Base-by-base conservation (phyloP, 768 basidiomycete genomes). In the Crassisporium funariophilum region DNA sequence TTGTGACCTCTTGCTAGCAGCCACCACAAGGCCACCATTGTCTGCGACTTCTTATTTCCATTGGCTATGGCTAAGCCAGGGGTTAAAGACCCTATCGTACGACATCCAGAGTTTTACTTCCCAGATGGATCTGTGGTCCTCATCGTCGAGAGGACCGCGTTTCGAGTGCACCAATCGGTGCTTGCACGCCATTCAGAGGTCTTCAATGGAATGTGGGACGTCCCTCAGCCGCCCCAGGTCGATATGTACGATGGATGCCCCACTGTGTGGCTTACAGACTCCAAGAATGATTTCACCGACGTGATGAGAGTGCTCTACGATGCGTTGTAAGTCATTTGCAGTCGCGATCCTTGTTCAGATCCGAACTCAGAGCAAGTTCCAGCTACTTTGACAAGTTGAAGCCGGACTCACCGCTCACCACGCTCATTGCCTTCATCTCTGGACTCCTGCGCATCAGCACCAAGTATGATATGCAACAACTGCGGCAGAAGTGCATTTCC, bases 361-460 rank as follows among this genome's bases (percentile, higher is more conserved):
- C 24, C 35, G 19, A 31, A 43, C 21, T 35, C n/a, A 22, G 34
- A 27, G 36, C 22, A 47, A 38, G 38, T 24, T 43, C 47, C 35
- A 75, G 72, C 38, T 60, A 71, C 44, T 75, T 75, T 38, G 73
- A 75, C 41, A 61, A 58, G 11, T 61, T 75, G 17, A 50, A 61
- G 10, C 47, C 61, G 1, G 64, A 70, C 20, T 65, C 67, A 2
- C 62, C 61, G 25, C 52, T 75, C 12, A 57, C 58, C 29, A 55
- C 62, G 3, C 63, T 74, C 25, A 70, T 78, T 23, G 65, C 44
- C 13, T 71, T 71, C 42, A 67, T 76, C 45, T 63, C 72, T 19
- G 72, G 72, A 1, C 68, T 75, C 35, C 61, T 76, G 13, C 63
- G 67, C 16, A 67, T 76, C 34, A 71, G 70, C 57, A 73, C 73